Evolutionary conservation across 2,329 filamentous ascomycete species (phyloP), one percentile per base, ranked within the genome.

Genomic region (Fusarium clavum): DNA sequence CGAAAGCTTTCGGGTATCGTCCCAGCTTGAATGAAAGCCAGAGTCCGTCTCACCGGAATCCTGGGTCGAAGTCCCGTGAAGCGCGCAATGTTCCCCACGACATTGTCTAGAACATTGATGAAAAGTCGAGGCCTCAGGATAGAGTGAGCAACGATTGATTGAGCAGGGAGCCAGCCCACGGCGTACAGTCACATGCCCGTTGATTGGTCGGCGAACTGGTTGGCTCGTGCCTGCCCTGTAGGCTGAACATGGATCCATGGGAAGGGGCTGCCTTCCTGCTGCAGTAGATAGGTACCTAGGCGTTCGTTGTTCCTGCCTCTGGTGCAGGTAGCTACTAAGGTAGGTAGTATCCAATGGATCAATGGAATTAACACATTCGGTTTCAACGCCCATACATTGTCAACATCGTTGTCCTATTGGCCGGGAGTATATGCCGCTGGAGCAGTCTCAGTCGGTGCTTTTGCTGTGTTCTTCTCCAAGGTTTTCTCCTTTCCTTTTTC

Each of bases 71-170:
- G 43, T 61, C 51, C 60, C 43, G 46, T 62, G 40, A 46, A 54
- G 45, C 46, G 56, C 46, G 52, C 43, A 56, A 52, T 47, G 29
- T 47, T 49, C 48, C 59, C 40, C 47, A 62, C 38, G 61, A 60
- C 43, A 56, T 54, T 46, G 67, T 73, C 72, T 67, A 69, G 72
- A 73, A 74, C 71, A 27, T 45, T 41, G 44, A 65, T 44, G 40
- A 45, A 60, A 45, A 32, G 56, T 55, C 18, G 43, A 48, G 43
- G 40, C 41, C 49, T 40, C 18, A 27, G 11, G 18, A 27, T n/a
- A 52, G 24, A 34, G 22, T 34, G 16, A 25, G 47, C 29, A n/a
- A 20, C 16, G 47, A 49, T 45, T 29, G 40, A 22, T 29, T 56
- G 25, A 29, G 53, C 25, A 54, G 52, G 13, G 34, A 32, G 32